Evolutionary conservation across 2,329 filamentous ascomycete genomes (phyloP).

Genomic region (Fusarium sp.): DNA sequence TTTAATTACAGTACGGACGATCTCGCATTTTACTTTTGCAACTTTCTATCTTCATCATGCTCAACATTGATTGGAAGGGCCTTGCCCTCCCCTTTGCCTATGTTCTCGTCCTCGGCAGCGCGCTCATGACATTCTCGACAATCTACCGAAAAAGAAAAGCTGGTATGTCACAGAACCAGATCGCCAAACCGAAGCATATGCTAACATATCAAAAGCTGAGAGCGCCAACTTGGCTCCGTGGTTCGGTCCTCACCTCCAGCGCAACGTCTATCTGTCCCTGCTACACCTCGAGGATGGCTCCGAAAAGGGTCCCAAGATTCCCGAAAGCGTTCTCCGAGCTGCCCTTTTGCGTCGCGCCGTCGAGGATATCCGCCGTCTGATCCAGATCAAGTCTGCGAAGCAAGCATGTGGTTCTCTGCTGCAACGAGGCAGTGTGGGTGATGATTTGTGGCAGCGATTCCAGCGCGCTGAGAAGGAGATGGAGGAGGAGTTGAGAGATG

Average conservation of each 20-base stretch:
- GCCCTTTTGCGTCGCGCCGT: slow-evolving; percentile 89
- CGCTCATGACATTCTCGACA: slow-evolving; percentile 89
- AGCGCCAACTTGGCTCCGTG: slow-evolving; percentile 90
- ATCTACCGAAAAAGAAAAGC: slow-evolving; percentile 95
- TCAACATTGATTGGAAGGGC: slow-evolving; percentile 80
- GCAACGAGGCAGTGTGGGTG: slow-evolving; percentile 91
- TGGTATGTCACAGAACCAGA: slow-evolving; percentile 57
- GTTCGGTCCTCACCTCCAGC: slow-evolving; percentile 91
- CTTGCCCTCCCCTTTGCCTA: slow-evolving; percentile 91
- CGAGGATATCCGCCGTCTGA: slow-evolving; percentile 92
- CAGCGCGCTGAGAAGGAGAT: slow-evolving; percentile 95
- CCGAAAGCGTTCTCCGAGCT: slow-evolving; percentile 87
- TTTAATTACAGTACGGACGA: slow-evolving; percentile 10
- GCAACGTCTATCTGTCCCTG: slow-evolving; percentile 94
- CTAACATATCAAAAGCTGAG: slow-evolving; percentile 65
- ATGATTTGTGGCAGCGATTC: slow-evolving; percentile 96
- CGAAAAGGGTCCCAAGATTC: slow-evolving; percentile 77
- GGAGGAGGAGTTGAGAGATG: slow-evolving; percentile 94
- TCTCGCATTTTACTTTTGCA: slow-evolving; percentile 8
- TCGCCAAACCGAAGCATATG: background rate
- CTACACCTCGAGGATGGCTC: slow-evolving; percentile 77
- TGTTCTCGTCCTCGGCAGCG: slow-evolving; percentile 85
- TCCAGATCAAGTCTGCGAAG: slow-evolving; percentile 89
- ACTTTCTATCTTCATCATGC: slow-evolving; percentile 54
- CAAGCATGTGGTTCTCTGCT: slow-evolving; percentile 85